Base-by-base conservation (phyloP, 768 basidiomycete species). In the Botryobasidium botryosum region DNA sequence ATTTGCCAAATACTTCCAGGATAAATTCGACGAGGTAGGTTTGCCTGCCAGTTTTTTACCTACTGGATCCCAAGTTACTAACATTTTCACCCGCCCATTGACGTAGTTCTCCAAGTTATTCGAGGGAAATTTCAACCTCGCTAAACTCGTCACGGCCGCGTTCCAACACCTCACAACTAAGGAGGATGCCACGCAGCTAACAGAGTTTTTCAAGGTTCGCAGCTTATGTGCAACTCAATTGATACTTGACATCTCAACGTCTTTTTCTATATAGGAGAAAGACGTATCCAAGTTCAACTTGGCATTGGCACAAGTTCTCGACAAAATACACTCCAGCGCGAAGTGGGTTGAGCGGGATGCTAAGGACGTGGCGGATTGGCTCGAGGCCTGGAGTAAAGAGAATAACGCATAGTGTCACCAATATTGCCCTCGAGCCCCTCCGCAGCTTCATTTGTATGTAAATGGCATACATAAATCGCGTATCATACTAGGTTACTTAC, bases 201-300 rank as follows among this genome's bases (percentile, higher is more conserved):
- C 69, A 42, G 69, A 62, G 4, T 92, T 85, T 68, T 96, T 88
- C 68, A 71, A 77, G 67, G 79, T 76, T 58, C 59, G 62, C 27
- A 17, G 25, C 28, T 41, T 33, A 20, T 21, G 37, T 25, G 17
- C 20, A 31, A 36, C 40, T 47, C 51, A 45, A 48, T 44, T 27
- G 32, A 17, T 50, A 51, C 47, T 18, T 7, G 36, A n/a, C n/a
- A n/a, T n/a, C n/a, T n/a, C n/a, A n/a, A n/a, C 44, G 37, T 35
- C 25, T 26, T 28, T 42, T 20, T 36, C 26, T 48, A 27, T 29
- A 23, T 48, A 79, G 74, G 67, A 66, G 56, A 79, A 74, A 60
- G 75, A 83, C 59, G 74, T 68, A 4, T 74, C 76, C 43, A 80
- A 77, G 59, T 84, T 74, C 61, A 63, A 68, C 52, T 64, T 78